phyloP scores from a whole-genome alignment of 345 rosid genomes.

The Lepidium didymum region DNA sequence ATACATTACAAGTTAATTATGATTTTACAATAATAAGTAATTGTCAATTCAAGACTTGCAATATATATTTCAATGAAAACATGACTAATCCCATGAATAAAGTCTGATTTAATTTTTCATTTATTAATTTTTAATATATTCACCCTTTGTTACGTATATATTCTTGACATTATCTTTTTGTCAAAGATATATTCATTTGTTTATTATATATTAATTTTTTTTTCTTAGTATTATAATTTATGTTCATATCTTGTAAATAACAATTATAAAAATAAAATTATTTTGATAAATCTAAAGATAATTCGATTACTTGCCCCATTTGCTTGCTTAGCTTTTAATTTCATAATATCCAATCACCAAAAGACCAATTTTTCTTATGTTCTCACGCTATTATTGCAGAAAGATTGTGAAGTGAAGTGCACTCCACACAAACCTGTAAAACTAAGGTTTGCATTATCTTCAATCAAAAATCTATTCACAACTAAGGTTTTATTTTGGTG shows the following conservation, averaged over 20 bases:
- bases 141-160: background rate
- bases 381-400: background rate
- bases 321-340: conserved; percentile 1
- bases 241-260: no score
- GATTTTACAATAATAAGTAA: background rate
- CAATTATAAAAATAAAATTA: no score
- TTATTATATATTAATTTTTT: background rate
- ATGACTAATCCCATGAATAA: background rate
- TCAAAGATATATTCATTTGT: background rate
- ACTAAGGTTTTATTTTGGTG: background rate
- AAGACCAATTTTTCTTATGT: background rate
- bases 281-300: background rate
- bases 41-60: background rate
- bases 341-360: conserved; percentile 5
- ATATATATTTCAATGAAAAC: conserved; percentile 1
- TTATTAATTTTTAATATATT: background rate
- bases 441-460: background rate
- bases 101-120: background rate
- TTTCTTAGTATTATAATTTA: background rate
- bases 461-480: background rate
- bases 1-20: no score
- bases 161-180: background rate
- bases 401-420: conserved; percentile 9
- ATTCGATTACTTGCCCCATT: conserved; percentile 5
- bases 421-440: conserved; percentile 2